phyloP scores from a whole-genome alignment of 139 green algal genomes.

The Chlamydomonas sphaeroides region DNA sequence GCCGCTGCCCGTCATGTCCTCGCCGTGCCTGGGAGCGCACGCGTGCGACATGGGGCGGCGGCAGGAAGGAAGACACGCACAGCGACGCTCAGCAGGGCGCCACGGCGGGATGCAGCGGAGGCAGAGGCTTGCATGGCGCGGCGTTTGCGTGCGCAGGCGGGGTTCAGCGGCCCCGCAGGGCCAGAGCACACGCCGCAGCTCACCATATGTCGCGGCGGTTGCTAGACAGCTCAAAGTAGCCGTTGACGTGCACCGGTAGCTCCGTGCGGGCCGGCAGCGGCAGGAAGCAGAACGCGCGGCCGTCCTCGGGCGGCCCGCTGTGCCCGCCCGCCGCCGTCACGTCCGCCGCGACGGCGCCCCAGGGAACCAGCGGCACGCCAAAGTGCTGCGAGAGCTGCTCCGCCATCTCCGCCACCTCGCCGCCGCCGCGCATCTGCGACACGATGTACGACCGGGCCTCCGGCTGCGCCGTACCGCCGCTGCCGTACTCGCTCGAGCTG shows the following conservation, averaged over 20 bases:
- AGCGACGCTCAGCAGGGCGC: too few species aligned
- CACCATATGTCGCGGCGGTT: slow-evolving; percentile 79
- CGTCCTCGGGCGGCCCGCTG: slow-evolving; percentile 31
- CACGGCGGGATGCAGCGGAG: too few species aligned
- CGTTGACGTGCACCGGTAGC: slow-evolving; percentile 84
- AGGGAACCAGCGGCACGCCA: slow-evolving; percentile 68
- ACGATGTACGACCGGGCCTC: slow-evolving; percentile 56
- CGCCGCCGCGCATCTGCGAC: slow-evolving; percentile 53
- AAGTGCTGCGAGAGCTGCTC: slow-evolving; percentile 52
- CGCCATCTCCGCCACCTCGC: slow-evolving; percentile 46
- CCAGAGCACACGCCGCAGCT: too few species aligned
- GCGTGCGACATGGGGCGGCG: too few species aligned
- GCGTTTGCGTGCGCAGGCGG: too few species aligned
- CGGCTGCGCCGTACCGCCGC: slow-evolving; percentile 9
- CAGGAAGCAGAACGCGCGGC: slow-evolving; percentile 86
- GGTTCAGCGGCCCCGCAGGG: too few species aligned
- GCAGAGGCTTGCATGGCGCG: too few species aligned
- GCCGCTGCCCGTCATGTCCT: slow-evolving; percentile 74
- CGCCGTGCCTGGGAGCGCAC: slow-evolving; percentile 65
- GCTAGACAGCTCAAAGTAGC: slow-evolving; percentile 84
- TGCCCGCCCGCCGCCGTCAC: slow-evolving; percentile 60
- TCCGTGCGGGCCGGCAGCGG: slow-evolving; percentile 73
- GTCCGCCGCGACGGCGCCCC: slow-evolving; percentile 72
- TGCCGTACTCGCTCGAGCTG: not conserved
- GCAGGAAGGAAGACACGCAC: too few species aligned